Evolutionary conservation across 176 grass and related monocot genomes (phyloP).

Genomic region (Musa beccarii): DNA sequence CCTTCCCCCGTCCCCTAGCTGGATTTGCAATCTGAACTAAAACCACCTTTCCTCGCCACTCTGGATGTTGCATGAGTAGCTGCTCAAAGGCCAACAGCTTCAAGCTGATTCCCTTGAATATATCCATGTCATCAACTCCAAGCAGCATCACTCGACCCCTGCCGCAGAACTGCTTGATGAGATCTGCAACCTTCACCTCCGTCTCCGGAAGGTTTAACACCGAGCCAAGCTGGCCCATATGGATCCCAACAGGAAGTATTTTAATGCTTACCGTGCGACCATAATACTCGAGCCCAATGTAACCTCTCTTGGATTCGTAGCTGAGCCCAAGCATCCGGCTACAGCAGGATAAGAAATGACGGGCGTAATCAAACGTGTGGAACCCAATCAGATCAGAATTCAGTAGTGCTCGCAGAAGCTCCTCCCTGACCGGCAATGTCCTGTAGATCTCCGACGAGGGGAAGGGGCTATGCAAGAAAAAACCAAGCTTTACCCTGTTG

Average conservation of each 20-base stretch:
- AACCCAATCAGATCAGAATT: constrained; percentile 89
- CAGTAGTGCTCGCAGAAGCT: constrained; percentile 62
- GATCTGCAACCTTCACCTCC: constrained; percentile 50
- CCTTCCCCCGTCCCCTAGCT: constrained; percentile 69
- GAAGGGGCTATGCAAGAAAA: constrained; percentile 91
- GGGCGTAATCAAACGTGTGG: constrained; percentile 89
- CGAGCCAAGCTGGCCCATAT: constrained; percentile 59
- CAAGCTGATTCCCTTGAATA: constrained; percentile 88
- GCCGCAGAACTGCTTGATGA: constrained; percentile 58
- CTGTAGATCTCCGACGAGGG: constrained; percentile 80
- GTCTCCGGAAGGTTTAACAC: constrained; percentile 59
- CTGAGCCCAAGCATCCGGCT: constrained; percentile 84
- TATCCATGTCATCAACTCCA: constrained; percentile 94
- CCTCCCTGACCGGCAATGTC: constrained; percentile 70
- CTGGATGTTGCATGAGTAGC: constrained; percentile 58
- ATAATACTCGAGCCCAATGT: constrained; percentile 83
- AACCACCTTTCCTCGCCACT: constrained; percentile 64
- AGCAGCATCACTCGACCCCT: constrained; percentile 43
- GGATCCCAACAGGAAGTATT: constrained; percentile 77
- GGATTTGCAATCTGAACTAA: constrained; percentile 95
- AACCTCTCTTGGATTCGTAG: constrained; percentile 83
- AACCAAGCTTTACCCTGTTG: constrained; percentile 72
- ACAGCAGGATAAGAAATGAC: constrained; percentile 84
- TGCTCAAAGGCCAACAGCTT: constrained; percentile 92
- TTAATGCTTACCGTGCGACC: constrained; percentile 83